These are phyloP conservation scores for Boletus pseudo-olivaceus DNA, from an alignment of 768 basidiomycete species.

Conservation along the genomic window DNA sequence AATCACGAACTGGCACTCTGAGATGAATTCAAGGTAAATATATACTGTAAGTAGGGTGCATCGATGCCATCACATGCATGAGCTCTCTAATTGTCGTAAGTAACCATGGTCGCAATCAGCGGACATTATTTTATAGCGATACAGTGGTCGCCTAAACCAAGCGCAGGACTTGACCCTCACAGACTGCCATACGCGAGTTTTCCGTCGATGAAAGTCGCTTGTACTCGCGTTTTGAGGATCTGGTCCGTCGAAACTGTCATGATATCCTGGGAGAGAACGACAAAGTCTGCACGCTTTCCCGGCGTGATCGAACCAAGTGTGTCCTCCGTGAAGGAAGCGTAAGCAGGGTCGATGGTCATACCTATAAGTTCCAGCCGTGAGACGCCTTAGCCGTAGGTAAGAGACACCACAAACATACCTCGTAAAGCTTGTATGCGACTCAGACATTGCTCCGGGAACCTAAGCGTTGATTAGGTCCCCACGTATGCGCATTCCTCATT, in stretches of 20 bases:
- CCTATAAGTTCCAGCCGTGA: slow-evolving; percentile 39
- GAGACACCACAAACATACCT: slow-evolving; percentile 37
- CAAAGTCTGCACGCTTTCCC: slow-evolving; percentile 83
- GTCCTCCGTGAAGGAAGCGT: slow-evolving; percentile 78
- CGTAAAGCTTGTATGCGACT: slow-evolving; percentile 73
- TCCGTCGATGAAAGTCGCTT: slow-evolving; percentile 80
- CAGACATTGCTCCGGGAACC: slow-evolving; percentile 81
- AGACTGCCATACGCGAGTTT: slow-evolving; percentile 41
- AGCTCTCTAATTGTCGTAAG: background rate
- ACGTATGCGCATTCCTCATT: background rate
- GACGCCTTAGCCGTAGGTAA: background rate
- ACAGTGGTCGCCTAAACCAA: background rate
- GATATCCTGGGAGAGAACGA: slow-evolving; percentile 80
- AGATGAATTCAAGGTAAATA: background rate
- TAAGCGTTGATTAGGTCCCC: slow-evolving; percentile 23
- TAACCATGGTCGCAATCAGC: background rate
- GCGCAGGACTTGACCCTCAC: slow-evolving; percentile 11
- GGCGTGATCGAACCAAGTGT: slow-evolving; percentile 69
- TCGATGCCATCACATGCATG: background rate
- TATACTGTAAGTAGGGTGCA: background rate
- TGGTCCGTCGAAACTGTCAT: slow-evolving; percentile 57
- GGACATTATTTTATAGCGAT: background rate
- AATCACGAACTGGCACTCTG: background rate
- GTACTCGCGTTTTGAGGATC: slow-evolving; percentile 65
- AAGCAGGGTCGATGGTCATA: slow-evolving; percentile 86